Conservation (phyloP, 192 early-diverging fungal species). For the Bifiguratus adelaidae region DNA sequence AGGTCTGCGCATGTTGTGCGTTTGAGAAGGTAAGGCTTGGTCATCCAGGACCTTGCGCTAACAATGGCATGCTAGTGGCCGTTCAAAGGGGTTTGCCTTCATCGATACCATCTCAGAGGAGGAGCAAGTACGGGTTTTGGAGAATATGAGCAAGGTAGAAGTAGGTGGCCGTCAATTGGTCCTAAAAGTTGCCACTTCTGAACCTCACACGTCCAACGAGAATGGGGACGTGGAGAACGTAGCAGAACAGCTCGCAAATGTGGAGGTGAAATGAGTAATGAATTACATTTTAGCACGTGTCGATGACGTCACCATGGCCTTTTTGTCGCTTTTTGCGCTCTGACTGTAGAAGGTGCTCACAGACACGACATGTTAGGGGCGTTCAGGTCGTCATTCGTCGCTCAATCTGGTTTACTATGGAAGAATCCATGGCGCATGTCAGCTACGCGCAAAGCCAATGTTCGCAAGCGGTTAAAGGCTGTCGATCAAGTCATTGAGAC, state of each 20-base stretch:
- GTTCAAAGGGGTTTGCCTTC: constrained; percentile 94
- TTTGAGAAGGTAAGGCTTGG: constrained; percentile 12
- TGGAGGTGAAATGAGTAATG: too few species aligned
- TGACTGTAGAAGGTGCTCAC: too few species aligned
- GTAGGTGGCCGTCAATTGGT: constrained; percentile 59
- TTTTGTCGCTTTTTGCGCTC: too few species aligned
- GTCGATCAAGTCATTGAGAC: constrained; percentile 69
- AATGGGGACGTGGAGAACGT: constrained; percentile 6
- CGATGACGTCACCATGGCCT: too few species aligned
- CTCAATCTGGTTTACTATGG: constrained; percentile 42
- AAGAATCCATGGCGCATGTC: constrained; percentile 48
- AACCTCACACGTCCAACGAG: constrained; percentile 19
- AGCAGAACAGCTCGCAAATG: constrained; percentile 5
- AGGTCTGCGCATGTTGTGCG: constrained; percentile 70
- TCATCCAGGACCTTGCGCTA: neutral
- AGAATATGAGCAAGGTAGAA: constrained; percentile 41
- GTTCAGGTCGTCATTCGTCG: constrained; percentile 36
- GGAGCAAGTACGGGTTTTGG: constrained; percentile 68
- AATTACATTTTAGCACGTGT: too few species aligned
- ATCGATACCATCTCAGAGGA: constrained; percentile 67
- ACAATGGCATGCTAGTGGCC: constrained; percentile 24
- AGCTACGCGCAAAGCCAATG: constrained; percentile 78
- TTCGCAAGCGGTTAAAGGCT: constrained; percentile 72
- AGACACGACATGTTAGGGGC: constrained; percentile 60
- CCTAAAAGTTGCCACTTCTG: constrained; percentile 50